A percentile compares a stretch with the other conserved stretches of the same genome.
Conservation (phyloP, 257 asterid genomes). For the Plectranthus barbatus region DNA sequence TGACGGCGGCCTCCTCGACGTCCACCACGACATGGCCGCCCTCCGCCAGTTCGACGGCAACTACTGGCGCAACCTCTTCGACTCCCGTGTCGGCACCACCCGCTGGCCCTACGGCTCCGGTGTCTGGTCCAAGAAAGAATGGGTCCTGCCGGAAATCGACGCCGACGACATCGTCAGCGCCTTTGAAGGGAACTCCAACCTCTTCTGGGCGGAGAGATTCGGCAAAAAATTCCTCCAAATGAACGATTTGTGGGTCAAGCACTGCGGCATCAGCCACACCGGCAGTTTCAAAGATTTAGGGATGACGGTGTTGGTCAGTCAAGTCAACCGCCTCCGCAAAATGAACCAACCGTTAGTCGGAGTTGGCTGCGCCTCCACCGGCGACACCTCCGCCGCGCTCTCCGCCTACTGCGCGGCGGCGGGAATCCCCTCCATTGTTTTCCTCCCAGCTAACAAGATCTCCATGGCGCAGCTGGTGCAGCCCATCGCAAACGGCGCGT, state of each 20-base stretch:
- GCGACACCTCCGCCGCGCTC: conserved; percentile 74
- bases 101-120: conserved; percentile 66
- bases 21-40: conserved; percentile 49
- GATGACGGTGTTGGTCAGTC: conserved; percentile 87
- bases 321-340: conserved; percentile 61
- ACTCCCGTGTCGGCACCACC: conserved; percentile 52
- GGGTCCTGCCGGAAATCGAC: conserved; percentile 45
- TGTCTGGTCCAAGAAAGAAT: conserved; percentile 61
- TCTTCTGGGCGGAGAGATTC: conserved; percentile 51
- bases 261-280: conserved; percentile 57
- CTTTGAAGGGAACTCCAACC: conserved; percentile 49
- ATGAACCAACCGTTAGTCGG: conserved; percentile 70
- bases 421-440: conserved; percentile 71
- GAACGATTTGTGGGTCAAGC: conserved; percentile 55
- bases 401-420: conserved; percentile 80
- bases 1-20: conserved; percentile 58
- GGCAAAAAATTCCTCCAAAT: conserved; percentile 33
- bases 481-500: conserved; percentile 84
- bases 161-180: conserved; percentile 49
- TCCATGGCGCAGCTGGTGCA: conserved; percentile 78
- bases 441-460: conserved; percentile 61
- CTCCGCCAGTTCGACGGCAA: conserved; percentile 44
- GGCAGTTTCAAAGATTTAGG: conserved; percentile 56
- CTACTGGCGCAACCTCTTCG: conserved; percentile 48
- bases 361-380: conserved; percentile 80